A percentile compares a stretch with the other conserved stretches of the same genome.
phyloP scores from a whole-genome alignment of 257 asterid species.

The Forsythia viridissima region DNA sequence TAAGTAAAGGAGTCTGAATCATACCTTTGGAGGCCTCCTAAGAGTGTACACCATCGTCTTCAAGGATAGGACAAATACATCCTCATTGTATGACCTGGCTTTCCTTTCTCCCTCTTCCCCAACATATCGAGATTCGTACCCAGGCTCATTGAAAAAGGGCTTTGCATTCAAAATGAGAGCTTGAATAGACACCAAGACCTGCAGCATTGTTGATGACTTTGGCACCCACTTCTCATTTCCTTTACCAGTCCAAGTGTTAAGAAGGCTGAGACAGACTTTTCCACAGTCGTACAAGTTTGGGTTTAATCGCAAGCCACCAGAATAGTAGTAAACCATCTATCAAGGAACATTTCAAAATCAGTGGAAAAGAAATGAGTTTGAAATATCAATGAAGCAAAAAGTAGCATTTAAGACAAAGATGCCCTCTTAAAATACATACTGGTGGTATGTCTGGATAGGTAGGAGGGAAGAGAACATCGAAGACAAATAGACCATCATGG shows the following conservation, averaged over 20 bases:
- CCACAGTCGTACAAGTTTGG: conserved; percentile 65
- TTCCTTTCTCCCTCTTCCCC: conserved; percentile 39
- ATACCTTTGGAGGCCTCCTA: conserved; percentile 58
- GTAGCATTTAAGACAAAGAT: neutral
- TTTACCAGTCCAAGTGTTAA: conserved; percentile 57
- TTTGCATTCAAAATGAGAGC: conserved; percentile 48
- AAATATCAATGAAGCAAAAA: neutral
- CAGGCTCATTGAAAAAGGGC: conserved; percentile 63
- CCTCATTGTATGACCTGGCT: conserved; percentile 43
- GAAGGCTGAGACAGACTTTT: conserved; percentile 62
- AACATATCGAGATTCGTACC: conserved; percentile 32
- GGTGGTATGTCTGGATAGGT: conserved; percentile 51
- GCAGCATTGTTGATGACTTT: conserved; percentile 54
- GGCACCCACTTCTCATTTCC: conserved; percentile 57
- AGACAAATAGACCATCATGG: conserved; percentile 63
- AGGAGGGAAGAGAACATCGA: conserved; percentile 49
- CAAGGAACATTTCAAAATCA: neutral
- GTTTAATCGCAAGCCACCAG: conserved; percentile 58
- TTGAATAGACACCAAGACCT: conserved; percentile 58
- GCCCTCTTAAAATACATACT: conserved; percentile 27
- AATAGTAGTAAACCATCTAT: conserved; percentile 54
- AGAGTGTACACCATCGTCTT: conserved; percentile 54
- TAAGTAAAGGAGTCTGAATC: neutral
- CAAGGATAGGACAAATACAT: conserved; percentile 44
- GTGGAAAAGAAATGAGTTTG: neutral